These are phyloP conservation scores for Beverwykella pulmonaria DNA, from an alignment of 495 filamentous ascomycete species.

Conservation along the genomic window DNA sequence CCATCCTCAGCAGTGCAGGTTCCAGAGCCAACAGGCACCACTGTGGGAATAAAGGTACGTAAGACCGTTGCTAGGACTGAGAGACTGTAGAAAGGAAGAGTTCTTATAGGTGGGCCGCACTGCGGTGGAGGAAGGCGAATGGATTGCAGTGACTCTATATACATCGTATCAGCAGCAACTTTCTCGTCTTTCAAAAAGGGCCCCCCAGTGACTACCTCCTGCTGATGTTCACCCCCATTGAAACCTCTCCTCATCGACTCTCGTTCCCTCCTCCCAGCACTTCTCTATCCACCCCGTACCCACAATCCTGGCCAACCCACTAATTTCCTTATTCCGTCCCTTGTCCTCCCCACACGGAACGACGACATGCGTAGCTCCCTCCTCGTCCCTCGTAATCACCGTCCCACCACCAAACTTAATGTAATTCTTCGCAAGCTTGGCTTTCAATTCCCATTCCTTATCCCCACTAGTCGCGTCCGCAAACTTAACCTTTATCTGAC, in stretches of 20 bases:
- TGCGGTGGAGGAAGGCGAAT: too few species aligned
- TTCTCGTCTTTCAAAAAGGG: too few species aligned
- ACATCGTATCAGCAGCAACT: too few species aligned
- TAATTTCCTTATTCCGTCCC: constrained; percentile 48
- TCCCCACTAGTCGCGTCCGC: constrained; percentile 5
- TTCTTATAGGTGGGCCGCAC: too few species aligned
- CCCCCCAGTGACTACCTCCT: too few species aligned
- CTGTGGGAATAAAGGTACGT: too few species aligned
- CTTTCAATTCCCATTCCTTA: constrained; percentile 2
- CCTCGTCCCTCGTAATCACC: constrained; percentile 49
- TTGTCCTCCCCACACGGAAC: constrained; percentile 51
- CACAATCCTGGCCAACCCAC: constrained; percentile 57
- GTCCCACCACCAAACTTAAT: constrained; percentile 35
- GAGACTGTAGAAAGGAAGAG: too few species aligned
- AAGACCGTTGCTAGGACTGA: too few species aligned
- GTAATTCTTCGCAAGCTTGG: constrained; percentile 21
- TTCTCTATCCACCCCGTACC: constrained; percentile 72
- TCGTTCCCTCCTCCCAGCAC: constrained; percentile 76
- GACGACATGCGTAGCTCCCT: constrained; percentile 67
- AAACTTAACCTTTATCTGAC: constrained; percentile 61
- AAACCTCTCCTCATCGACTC: constrained; percentile 69
- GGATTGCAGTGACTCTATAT: too few species aligned
- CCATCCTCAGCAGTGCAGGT: too few species aligned
- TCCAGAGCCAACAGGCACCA: too few species aligned
- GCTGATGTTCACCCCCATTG: constrained; percentile 34